These are phyloP conservation scores for Coemansia sp. DNA, from an alignment of 192 early-diverging fungal genomes.

Conservation along the genomic window DNA sequence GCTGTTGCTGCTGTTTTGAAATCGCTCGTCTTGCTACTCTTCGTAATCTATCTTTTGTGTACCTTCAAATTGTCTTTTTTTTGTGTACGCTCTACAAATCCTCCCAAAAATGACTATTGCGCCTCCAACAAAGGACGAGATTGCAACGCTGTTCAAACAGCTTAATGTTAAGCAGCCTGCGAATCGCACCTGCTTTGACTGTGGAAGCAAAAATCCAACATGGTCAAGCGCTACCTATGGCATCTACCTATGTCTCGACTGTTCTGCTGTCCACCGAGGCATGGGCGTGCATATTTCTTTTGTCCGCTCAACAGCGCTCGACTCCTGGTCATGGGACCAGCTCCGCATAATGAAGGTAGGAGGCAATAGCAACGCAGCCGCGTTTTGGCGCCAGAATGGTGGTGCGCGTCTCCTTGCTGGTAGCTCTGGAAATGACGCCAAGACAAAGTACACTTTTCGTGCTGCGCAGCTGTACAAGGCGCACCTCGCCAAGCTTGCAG, in stretches of 20 bases:
- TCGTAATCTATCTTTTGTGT: neutral
- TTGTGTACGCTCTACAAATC: too few species aligned
- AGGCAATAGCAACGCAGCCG: constrained; percentile 79
- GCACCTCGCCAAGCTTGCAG: constrained; percentile 64
- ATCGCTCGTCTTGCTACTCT: neutral
- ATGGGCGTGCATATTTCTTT: constrained; percentile 98
- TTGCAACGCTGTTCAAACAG: constrained; percentile 47
- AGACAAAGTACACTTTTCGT: constrained; percentile 77
- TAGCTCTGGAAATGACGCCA: constrained; percentile 64
- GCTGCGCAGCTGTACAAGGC: constrained; percentile 82
- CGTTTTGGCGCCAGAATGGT: constrained; percentile 81
- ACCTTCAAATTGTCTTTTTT: too few species aligned
- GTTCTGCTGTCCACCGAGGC: constrained; percentile 92
- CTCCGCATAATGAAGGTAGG: constrained; percentile 85
- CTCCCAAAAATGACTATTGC: constrained; percentile 32
- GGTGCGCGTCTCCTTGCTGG: constrained; percentile 35
- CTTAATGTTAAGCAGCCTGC: constrained; percentile 40
- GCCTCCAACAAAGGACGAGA: constrained; percentile 45
- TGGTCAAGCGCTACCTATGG: constrained; percentile 95
- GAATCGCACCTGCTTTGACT: constrained; percentile 90
- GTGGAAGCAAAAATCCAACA: constrained; percentile 89
- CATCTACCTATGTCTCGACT: constrained; percentile 94
- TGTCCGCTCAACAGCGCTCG: constrained; percentile 88
- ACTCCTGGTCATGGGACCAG: constrained; percentile 93
- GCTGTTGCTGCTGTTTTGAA: too few species aligned